Evolutionary conservation across 2,329 filamentous ascomycete genomes (phyloP).

Genomic region (Plectosphaerella plurivora): DNA sequence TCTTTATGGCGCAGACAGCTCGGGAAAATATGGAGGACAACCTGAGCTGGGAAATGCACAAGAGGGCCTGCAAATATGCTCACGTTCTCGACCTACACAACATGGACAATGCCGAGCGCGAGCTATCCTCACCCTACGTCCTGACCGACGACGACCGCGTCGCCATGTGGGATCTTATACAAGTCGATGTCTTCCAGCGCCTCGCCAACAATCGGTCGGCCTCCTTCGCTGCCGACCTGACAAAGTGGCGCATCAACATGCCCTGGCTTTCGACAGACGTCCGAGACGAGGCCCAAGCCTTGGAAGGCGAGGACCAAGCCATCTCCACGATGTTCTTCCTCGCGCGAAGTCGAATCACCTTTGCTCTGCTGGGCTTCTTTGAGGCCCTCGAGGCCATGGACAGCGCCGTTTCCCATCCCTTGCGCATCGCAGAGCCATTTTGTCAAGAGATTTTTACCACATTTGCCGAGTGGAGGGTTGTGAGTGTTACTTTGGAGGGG

Average conservation of each 20-base stretch:
- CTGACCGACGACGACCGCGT: conserved; percentile 18
- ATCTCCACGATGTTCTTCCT: conserved; percentile 20
- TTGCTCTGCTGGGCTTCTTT: conserved; percentile 23
- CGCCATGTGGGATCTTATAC: conserved; percentile 25
- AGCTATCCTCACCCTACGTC: conserved; percentile 2
- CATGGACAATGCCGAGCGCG: conserved; percentile 17
- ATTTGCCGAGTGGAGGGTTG: conserved; percentile 21
- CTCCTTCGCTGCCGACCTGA: conserved; percentile 14
- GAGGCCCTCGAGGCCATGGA: conserved; percentile 1
- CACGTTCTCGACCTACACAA: conserved; percentile 24
- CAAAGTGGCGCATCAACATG: conserved; percentile 24
- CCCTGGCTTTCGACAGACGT: conserved; percentile 21
- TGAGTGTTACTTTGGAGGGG: conserved; percentile 12
- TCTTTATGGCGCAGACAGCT: conserved; percentile 22
- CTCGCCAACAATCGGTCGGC: conserved; percentile 24
- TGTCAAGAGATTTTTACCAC: conserved; percentile 20
- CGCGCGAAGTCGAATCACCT: conserved; percentile 21
- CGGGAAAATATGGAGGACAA: conserved; percentile 25
- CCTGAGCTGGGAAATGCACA: conserved; percentile 23
- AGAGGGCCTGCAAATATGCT: conserved; percentile 22
- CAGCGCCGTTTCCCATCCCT: background rate
- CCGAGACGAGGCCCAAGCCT: conserved; percentile 1
- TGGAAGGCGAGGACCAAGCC: conserved; percentile 9
- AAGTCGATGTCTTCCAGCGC: conserved; percentile 24
- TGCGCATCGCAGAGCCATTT: conserved; percentile 10